Evolutionary conservation across 352 stramenopile genomes (phyloP).

Genomic region (Globisporangium rhizosaccharum): DNA sequence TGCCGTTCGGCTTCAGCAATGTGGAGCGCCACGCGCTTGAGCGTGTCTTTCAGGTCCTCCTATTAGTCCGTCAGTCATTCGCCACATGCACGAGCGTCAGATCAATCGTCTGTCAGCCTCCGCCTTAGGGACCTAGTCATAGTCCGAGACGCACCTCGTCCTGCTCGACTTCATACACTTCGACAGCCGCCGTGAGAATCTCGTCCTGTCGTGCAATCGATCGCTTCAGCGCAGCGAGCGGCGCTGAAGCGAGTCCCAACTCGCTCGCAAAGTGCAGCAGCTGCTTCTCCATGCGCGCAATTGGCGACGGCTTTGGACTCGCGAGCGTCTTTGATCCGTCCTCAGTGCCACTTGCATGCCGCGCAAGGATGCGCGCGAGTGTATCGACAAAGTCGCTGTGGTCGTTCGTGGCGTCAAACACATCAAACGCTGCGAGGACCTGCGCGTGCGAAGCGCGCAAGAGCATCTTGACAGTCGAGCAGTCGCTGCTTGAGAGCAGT

Average conservation of each 20-base stretch:
- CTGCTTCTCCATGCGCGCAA: conserved; percentile 32
- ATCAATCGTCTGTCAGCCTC: not conserved
- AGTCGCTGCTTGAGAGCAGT: conserved; percentile 21
- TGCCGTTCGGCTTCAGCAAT: conserved; percentile 4
- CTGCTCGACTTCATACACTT: conserved; percentile 33
- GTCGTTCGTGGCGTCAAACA: conserved; percentile 45
- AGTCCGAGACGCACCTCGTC: conserved; percentile 26
- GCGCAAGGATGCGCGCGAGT: conserved; percentile 33
- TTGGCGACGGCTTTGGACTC: conserved; percentile 9
- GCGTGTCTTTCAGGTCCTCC: conserved; percentile 49
- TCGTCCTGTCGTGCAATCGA: conserved; percentile 34
- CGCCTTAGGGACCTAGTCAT: too few relatives aligned
- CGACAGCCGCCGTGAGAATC: conserved; percentile 31
- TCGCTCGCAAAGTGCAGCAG: conserved; percentile 35
- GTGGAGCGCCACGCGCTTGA: conserved; percentile 37
- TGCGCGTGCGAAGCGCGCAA: conserved; percentile 28
- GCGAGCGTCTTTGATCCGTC: not conserved
- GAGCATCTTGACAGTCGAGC: conserved; percentile 21
- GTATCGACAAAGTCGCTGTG: conserved; percentile 50
- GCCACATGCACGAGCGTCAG: not conserved
- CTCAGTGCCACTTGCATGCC: not conserved
- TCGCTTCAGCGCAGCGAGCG: conserved; percentile 30
- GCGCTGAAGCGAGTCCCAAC: conserved; percentile 17
- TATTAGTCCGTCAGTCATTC: conserved; percentile 5
- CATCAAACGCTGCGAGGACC: conserved; percentile 51